Evolutionary conservation across 2,329 filamentous ascomycete species (phyloP), one percentile per base, ranked within the genome.

Genomic region (Bisporella sp.): DNA sequence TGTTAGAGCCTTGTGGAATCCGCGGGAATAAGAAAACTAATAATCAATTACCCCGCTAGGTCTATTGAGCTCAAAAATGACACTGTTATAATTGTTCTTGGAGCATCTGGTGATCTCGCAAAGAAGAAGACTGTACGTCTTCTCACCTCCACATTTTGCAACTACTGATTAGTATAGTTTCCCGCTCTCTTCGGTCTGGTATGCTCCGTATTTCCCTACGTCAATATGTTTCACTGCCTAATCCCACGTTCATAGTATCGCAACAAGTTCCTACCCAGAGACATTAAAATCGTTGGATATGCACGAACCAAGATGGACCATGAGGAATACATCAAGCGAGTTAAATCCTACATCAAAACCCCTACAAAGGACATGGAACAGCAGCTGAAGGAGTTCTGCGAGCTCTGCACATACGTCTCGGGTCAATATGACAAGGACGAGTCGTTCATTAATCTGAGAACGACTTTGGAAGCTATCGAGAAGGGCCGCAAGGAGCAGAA

Each of bases 251-350:
- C 37, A 57, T 67, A 96, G 91, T 96, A 92, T 76, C 89, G 93
- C 68, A 99, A 99, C 77, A 92, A 96, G 73, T 99, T 97, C 77
- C 87, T 99, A 47, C 93, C 84, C 64, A 95, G 95, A 73, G 90
- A 95, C 71, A 90, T 96, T 73, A 88, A 84, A 72, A 96, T 99
- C 68, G 84, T 99, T 65, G 93, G 93, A 76, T 99, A 99, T 89
- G 93, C 93, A 64, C 85, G 93, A 69, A 99, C 93, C 63, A 96
- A 96, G 79, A 99, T 99, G 93, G 91, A 97, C 74, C 90, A 92
- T 66, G 84, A 89, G 58, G 93, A 99, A 71, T 97, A 88, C 76
- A 79, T 97, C 68, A 88, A 85, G 73, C 83, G 93, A 61, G 90
- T 99, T 72, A 92, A 87, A 74, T 96, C 90, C 54, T 95, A 96